Base-by-base conservation (phyloP, 495 filamentous ascomycete genomes). In the Talaromyces borbonicus region DNA sequence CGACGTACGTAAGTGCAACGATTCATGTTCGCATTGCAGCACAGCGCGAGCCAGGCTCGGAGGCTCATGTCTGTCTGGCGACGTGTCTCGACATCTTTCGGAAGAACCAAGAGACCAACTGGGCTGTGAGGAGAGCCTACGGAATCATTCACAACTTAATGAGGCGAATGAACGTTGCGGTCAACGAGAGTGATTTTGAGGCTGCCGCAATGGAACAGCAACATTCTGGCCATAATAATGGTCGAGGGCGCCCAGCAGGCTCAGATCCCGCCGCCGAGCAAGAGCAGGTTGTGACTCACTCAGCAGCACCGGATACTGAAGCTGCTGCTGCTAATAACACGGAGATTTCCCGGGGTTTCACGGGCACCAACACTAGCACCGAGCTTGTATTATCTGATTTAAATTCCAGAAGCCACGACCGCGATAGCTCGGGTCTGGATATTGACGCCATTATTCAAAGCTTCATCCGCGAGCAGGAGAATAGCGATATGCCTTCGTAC, bases 361-460 rank as follows among this genome's bases (percentile, higher is more conserved):
- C 8, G 2, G 20, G 16, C 5, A 36, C 4, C 15, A 18, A 18
- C 33, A 9, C 33, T 18, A 36, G 3, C 20, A 9, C 16, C 4
- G 33, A 6, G 16, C 33, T 14, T 9, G 12, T 14, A 8, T 20
- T 36, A 36, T 36, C 12, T 14, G 5, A 14, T 18, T 36, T 18
- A 18, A 12, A 30, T 19, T 16, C 23, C 15, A 15, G 26, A 43
- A 8, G 14, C 8, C 7, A 20, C 12, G 40, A 15, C 5, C 40
- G 30, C 5, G 40, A 65, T n/a, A 40, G 53, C 32, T 47, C 58
- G 12, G 50, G 66, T 49, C 42, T 66, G 22, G 56, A 60, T 51
- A 53, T 57, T 43, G 47, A 65, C 44, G 52, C 61, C 49, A 55
- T 67, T 24, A 54, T 61, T 11, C 48, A 62, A 52, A 59, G 65